A percentile compares a stretch with the other conserved stretches of the same genome.
These are phyloP conservation scores for Coccinonectria pachysandricola DNA, from an alignment of 2,329 filamentous ascomycete species.

Conservation along the genomic window DNA sequence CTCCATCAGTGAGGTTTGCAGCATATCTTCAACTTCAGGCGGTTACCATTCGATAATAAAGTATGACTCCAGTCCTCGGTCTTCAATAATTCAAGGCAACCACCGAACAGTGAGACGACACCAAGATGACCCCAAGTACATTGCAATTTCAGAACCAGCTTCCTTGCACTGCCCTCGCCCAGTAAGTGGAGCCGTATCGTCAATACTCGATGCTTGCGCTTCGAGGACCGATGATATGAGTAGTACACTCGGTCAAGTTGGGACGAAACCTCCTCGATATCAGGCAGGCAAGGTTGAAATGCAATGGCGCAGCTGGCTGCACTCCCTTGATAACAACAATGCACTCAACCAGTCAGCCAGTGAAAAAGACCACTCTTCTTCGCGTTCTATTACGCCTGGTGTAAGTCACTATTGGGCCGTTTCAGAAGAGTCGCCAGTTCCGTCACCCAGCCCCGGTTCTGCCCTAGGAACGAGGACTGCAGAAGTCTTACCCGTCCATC, in stretches of 20 bases:
- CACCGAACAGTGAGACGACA: too few species aligned
- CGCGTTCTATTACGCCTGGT: constrained; percentile 7
- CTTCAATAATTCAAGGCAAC: too few species aligned
- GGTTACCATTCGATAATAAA: too few species aligned
- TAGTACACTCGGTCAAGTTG: constrained; percentile 10
- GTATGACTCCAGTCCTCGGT: too few species aligned
- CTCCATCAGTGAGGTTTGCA: too few species aligned
- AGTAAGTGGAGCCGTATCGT: constrained; percentile 4
- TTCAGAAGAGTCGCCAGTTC: too few species aligned
- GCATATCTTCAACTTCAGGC: neutral
- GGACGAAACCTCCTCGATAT: too few species aligned
- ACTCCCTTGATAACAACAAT: neutral
- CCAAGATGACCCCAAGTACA: constrained; percentile 6
- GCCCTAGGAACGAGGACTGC: too few species aligned
- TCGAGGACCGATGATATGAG: constrained; percentile 5
- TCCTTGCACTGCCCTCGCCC: constrained; percentile 20
- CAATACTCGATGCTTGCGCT: constrained; percentile 7
- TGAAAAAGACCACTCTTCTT: neutral
- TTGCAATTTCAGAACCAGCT: constrained; percentile 8
- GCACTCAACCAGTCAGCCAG: neutral
- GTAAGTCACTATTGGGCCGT: constrained; percentile 9
- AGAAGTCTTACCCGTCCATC: too few species aligned
- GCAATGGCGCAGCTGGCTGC: constrained; percentile 15
- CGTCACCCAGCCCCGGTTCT: too few species aligned
- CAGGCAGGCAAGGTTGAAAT: too few species aligned